phyloP scores from a whole-genome alignment of 345 rosid genomes.

The Cardiospermum halicacabum region DNA sequence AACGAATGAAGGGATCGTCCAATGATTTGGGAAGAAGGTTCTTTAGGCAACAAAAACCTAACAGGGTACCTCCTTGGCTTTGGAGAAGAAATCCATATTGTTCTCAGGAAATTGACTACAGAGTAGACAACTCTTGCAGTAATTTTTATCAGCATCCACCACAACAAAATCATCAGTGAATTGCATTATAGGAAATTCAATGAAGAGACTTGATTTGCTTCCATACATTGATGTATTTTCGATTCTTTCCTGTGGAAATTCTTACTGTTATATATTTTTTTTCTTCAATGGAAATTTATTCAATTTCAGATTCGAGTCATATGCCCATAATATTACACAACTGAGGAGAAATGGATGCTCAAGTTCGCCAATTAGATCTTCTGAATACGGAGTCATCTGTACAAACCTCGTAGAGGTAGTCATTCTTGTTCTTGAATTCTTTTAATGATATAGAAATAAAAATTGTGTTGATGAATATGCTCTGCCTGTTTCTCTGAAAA shows the following conservation, averaged over 20 bases:
- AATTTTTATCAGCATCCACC: constrained; percentile 35
- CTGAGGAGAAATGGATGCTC: constrained; percentile 9
- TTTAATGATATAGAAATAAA: constrained; percentile 5
- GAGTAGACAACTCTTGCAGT: constrained; percentile 38
- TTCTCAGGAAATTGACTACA: constrained; percentile 36
- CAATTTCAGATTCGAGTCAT: constrained; percentile 20
- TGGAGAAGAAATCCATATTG: constrained; percentile 37
- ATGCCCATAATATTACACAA: background rate
- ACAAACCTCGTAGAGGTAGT: constrained; percentile 19
- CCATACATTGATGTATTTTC: constrained; percentile 37
- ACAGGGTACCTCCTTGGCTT: constrained; percentile 56
- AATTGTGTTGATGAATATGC: no score
- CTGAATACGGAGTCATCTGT: constrained; percentile 6
- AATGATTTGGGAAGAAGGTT: constrained; percentile 65
- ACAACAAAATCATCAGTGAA: constrained; percentile 40
- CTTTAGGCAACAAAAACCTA: constrained; percentile 70
- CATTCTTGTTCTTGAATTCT: constrained; percentile 10
- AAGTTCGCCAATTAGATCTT: background rate
- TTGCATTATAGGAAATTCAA: constrained; percentile 32
- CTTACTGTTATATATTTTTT: no score
- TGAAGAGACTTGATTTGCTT: constrained; percentile 31
- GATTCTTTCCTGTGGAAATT: constrained; percentile 47
- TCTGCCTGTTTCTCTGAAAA: no score
- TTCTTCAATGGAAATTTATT: constrained; percentile 26
- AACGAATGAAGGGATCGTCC: constrained; percentile 46